Evolutionary conservation across 2,329 filamentous ascomycete genomes (phyloP), one percentile per base, ranked within the genome.

Genomic region (Colletotrichum zoysiae): DNA sequence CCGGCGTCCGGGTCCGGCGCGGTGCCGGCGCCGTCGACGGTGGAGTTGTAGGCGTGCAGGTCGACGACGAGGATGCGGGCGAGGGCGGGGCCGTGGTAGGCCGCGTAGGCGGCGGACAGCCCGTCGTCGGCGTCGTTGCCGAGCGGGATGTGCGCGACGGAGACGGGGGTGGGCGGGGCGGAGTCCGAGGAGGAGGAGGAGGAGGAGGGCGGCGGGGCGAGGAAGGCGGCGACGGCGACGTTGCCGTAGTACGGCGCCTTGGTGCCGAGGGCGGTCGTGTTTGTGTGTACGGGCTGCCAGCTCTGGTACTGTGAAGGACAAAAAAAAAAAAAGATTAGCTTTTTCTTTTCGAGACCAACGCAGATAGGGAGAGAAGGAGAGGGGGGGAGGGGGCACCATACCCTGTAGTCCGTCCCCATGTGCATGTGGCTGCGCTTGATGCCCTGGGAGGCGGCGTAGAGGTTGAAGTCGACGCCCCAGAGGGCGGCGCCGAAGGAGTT

Each of bases 401-500:
- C 80, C 9, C 89, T 84, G 77, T 89, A 91, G 77, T 90, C 85
- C 18, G 87, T 90, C 14, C 89, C 90, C 81, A 88, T 86, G 78
- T 92, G 90, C 87, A 91, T 89, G 76, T 91, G 88, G 2, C 89
- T 84, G 26, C 89, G 85, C 56, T 81, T 81, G 79, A 92, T 87
- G 20, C 86, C 86, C 2, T 84, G 84, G 0, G 86, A 82, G 1
- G 89, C 90, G 65, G 84, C 84, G 76, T 86, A 88, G 7, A 91
- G 82, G 74, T 87, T 87, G 81, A 90, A 91, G 78, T 92, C 89
- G 16, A 91, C 76, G 33, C 84, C 87, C 90, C 89, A 92, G 23
- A 92, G 86, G 12, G 89, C 89, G 12, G 89, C 90, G 46, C 90
- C 90, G 77, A 92, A 92, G 0, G 88, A 84, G 80, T 92, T 90